These are phyloP conservation scores for Datisca glomerata DNA, from an alignment of 306 rosid genomes.

Conservation along the genomic window DNA sequence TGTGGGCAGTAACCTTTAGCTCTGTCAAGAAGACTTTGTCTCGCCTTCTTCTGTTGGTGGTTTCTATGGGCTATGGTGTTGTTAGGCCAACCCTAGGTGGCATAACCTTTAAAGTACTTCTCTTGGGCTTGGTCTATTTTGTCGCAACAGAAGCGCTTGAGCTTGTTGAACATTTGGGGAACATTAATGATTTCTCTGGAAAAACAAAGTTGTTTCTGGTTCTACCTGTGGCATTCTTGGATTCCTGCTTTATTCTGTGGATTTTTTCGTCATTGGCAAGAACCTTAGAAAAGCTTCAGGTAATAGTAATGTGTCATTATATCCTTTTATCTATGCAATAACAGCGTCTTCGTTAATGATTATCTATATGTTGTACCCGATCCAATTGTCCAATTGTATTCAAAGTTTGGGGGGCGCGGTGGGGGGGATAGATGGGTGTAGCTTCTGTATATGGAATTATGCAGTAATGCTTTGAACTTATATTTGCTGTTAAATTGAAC, in stretches of 20 bases:
- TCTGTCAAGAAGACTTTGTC: slow-evolving; percentile 80
- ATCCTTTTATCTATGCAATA: too few relatives aligned
- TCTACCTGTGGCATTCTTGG: slow-evolving; percentile 80
- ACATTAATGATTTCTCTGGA: slow-evolving; percentile 79
- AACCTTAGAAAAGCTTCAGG: slow-evolving; percentile 92
- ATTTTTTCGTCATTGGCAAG: slow-evolving; percentile 81
- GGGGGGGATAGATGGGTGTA: too few relatives aligned
- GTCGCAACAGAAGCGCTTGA: slow-evolving; percentile 73
- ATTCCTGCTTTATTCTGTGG: slow-evolving; percentile 77
- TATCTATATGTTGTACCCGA: too few relatives aligned
- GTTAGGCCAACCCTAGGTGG: slow-evolving; percentile 81
- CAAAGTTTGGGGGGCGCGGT: too few relatives aligned
- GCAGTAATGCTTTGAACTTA: too few relatives aligned
- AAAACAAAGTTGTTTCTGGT: slow-evolving; percentile 63
- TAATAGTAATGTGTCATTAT: slow-evolving; percentile 7
- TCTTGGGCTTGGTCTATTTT: slow-evolving; percentile 59
- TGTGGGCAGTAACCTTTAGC: slow-evolving; percentile 85
- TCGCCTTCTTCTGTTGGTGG: slow-evolving; percentile 75
- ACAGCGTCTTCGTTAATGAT: too few relatives aligned
- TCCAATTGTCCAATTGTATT: too few relatives aligned
- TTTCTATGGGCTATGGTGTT: slow-evolving; percentile 83
- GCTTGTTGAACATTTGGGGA: slow-evolving; percentile 82
- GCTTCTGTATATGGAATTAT: too few relatives aligned
- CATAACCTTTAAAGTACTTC: slow-evolving; percentile 39
- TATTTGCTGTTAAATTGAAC: too few relatives aligned